phyloP scores from a whole-genome alignment of 805 yeast genomes.

The Ogataea naganishii region DNA sequence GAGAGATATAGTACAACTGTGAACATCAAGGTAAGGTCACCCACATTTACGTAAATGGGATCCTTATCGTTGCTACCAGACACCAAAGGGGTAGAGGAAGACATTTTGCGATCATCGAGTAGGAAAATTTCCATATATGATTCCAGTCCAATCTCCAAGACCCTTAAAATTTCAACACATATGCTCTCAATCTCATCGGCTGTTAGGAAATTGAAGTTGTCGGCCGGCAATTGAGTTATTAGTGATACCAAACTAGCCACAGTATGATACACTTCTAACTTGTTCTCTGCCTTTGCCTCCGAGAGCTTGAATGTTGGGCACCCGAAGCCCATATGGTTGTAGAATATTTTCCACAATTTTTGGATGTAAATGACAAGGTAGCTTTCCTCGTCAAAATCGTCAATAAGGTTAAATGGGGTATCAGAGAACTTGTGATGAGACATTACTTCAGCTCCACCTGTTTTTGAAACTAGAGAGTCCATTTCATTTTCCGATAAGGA shows the following conservation, averaged over 20 bases:
- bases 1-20: neutral
- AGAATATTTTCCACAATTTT: too few relatives aligned
- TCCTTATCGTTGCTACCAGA: neutral
- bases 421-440: neutral
- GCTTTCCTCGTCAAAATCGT: neutral
- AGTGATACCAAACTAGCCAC: neutral
- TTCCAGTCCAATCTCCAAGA: too few relatives aligned
- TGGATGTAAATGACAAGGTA: too few relatives aligned
- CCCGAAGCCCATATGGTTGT: too few relatives aligned
- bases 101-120: too few relatives aligned
- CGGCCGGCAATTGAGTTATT: neutral
- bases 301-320: neutral
- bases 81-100: too few relatives aligned
- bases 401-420: neutral
- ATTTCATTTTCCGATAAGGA: too few relatives aligned
- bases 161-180: too few relatives aligned
- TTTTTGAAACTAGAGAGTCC: too few relatives aligned
- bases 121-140: too few relatives aligned
- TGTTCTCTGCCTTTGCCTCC: neutral
- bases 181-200: too few relatives aligned
- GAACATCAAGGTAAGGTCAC: slow-evolving; percentile 1
- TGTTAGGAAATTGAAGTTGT: neutral
- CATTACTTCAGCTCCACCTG: too few relatives aligned
- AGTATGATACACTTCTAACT: neutral
- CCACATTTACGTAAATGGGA: neutral